A percentile compares a stretch with the other conserved stretches of the same genome.
These are phyloP conservation scores for Pestalotiopsis sp. DNA, from an alignment of 2,329 filamentous ascomycete species.

Conservation along the genomic window DNA sequence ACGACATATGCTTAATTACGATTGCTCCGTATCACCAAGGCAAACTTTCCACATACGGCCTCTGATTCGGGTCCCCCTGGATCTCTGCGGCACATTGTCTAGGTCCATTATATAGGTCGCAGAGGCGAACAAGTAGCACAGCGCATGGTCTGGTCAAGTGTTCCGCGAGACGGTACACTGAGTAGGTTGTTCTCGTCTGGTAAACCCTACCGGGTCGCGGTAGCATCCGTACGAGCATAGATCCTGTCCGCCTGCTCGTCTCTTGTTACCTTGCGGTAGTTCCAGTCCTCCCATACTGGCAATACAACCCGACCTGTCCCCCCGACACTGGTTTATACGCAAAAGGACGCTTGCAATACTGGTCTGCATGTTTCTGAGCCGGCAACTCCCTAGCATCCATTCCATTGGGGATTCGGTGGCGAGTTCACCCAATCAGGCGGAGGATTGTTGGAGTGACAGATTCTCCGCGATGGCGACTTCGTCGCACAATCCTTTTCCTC, in stretches of 20 bases:
- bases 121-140: slow-evolving; percentile 30
- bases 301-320: background rate
- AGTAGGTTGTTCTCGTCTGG: slow-evolving; percentile 22
- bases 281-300: slow-evolving; percentile 12
- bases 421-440: slow-evolving; percentile 36
- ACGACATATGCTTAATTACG: slow-evolving; percentile 22
- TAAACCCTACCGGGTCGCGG: slow-evolving; percentile 10
- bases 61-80: background rate
- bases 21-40: slow-evolving; percentile 3
- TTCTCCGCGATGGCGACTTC: slow-evolving; percentile 54
- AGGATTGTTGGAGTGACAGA: slow-evolving; percentile 34
- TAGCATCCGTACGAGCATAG: slow-evolving; percentile 29
- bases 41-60: slow-evolving; percentile 10
- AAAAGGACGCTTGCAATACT: slow-evolving; percentile 24
- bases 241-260: slow-evolving; percentile 24
- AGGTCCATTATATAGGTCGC: slow-evolving; percentile 8
- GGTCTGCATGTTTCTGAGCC: slow-evolving; percentile 44
- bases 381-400: slow-evolving; percentile 38
- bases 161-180: slow-evolving; percentile 22
- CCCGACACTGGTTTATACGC: slow-evolving; percentile 25
- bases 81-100: slow-evolving; percentile 8
- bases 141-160: slow-evolving; percentile 24
- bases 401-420: slow-evolving; percentile 41
- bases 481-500: slow-evolving; percentile 60
- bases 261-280: slow-evolving; percentile 28